Percentiles rank a stretch among this genome's conserved stretches.
phyloP scores from a whole-genome alignment of 179 eudicot genomes.

The Silene vulgaris region DNA sequence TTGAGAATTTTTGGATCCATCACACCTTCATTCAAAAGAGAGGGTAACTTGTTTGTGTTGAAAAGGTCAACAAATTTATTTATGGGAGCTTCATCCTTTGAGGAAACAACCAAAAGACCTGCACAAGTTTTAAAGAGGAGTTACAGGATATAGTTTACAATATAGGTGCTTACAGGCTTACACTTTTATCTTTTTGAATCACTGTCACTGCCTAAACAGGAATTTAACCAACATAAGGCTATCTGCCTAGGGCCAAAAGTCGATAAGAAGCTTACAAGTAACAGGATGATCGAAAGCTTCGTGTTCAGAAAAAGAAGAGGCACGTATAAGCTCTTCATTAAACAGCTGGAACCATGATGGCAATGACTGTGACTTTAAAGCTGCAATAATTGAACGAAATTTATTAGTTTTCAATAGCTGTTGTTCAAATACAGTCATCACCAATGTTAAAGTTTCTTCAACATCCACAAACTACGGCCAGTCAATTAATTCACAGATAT shows the following conservation, averaged over 20 bases:
- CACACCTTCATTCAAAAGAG: conserved; percentile 72
- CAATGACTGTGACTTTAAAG: conserved; percentile 43
- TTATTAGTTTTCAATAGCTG: conserved; percentile 23
- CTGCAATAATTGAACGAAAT: conserved; percentile 40
- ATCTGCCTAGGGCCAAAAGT: conserved; percentile 10
- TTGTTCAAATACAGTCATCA: conserved; percentile 8
- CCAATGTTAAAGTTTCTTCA: conserved; percentile 3
- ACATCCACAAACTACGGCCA: background rate
- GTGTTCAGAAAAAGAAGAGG: conserved; percentile 88
- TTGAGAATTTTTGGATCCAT: conserved; percentile 96
- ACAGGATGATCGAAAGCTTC: conserved; percentile 99
- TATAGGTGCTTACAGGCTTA: background rate
- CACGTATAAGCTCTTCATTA: conserved; percentile 76
- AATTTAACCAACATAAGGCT: conserved; percentile 6
- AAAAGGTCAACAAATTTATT: conserved; percentile 78
- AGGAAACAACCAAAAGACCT: conserved; percentile 94
- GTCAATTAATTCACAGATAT: background rate
- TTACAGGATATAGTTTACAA: conserved; percentile 14
- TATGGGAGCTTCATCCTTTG: conserved; percentile 76
- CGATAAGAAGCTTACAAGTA: conserved; percentile 51
- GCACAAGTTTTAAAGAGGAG: conserved; percentile 28
- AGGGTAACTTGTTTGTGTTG: conserved; percentile 71
- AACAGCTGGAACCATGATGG: conserved; percentile 82
- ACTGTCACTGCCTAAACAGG: background rate
- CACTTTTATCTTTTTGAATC: background rate